These are phyloP conservation scores for Pichia sp. DNA, from an alignment of 1,139 yeast genomes.

Conservation along the genomic window DNA sequence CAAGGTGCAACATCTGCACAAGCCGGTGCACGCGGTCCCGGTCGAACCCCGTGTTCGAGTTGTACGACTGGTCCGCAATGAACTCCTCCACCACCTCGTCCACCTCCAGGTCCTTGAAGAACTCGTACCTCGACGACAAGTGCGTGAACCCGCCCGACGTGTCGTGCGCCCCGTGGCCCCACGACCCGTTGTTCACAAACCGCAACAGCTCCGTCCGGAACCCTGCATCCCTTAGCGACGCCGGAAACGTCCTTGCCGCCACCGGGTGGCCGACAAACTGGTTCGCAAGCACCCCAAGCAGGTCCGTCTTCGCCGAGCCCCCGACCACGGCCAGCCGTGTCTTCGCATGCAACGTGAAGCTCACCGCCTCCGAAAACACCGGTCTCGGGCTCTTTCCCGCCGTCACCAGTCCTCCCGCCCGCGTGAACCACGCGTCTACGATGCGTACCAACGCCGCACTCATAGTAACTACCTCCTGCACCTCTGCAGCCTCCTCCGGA, in stretches of 20 bases:
- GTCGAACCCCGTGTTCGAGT: slow-evolving; percentile 37
- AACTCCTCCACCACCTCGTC: slow-evolving; percentile 71
- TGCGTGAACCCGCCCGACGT: slow-evolving; percentile 47
- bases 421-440: slow-evolving; percentile 12
- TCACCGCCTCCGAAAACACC: slow-evolving; percentile 28
- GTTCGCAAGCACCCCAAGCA: slow-evolving; percentile 43
- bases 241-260: slow-evolving; percentile 51
- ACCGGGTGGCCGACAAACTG: slow-evolving; percentile 51
- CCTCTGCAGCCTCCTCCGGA: no score
- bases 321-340: slow-evolving; percentile 54
- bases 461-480: background rate
- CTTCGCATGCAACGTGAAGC: slow-evolving; percentile 29
- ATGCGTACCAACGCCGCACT: slow-evolving; percentile 3
- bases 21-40: slow-evolving; percentile 22
- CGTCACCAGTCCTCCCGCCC: background rate
- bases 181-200: slow-evolving; percentile 54
- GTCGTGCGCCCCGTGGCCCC: slow-evolving; percentile 33
- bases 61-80: slow-evolving; percentile 48
- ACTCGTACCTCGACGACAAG: slow-evolving; percentile 84
- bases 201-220: slow-evolving; percentile 51
- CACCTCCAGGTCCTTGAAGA: slow-evolving; percentile 68
- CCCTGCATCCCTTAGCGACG: slow-evolving; percentile 32
- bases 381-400: slow-evolving; percentile 12
- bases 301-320: slow-evolving; percentile 37
- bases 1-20: slow-evolving; percentile 45